Percentiles rank a stretch among this genome's conserved stretches.
phyloP scores from a whole-genome alignment of 2,329 filamentous ascomycete species.

The Fusarium sp. region DNA sequence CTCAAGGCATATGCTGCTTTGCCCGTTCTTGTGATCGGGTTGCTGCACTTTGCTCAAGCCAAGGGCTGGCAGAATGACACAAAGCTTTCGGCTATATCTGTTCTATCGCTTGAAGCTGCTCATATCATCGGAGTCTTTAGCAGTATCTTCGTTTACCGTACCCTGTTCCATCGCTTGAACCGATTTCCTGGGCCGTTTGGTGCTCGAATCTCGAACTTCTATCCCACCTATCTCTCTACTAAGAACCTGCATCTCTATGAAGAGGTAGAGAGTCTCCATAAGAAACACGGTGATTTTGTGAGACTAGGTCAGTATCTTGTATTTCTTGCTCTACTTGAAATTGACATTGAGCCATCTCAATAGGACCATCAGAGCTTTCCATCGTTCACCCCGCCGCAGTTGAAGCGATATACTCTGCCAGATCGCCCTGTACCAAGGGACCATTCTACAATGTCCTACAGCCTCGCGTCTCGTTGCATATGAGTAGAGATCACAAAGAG shows the following conservation, averaged over 20 bases:
- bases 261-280: slow-evolving; percentile 44
- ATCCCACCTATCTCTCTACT: slow-evolving; percentile 39
- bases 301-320: slow-evolving; percentile 11
- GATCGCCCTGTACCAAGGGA: slow-evolving; percentile 24
- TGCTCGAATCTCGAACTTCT: slow-evolving; percentile 46
- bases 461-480: slow-evolving; percentile 11
- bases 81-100: neutral
- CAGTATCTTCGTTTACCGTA: slow-evolving; percentile 23
- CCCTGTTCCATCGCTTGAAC: slow-evolving; percentile 46
- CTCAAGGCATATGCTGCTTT: slow-evolving; percentile 8
- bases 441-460: slow-evolving; percentile 30
- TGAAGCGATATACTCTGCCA: slow-evolving; percentile 12
- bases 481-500: slow-evolving; percentile 20
- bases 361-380: slow-evolving; percentile 28
- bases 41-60: neutral
- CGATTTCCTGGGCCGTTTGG: slow-evolving; percentile 48
- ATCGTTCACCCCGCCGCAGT: slow-evolving; percentile 15
- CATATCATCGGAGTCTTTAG: slow-evolving; percentile 10
- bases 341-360: no score
- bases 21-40: neutral
- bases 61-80: neutral
- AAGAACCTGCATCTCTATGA: slow-evolving; percentile 44
- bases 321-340: no score
- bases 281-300: slow-evolving; percentile 26
- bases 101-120: neutral